Percentiles rank a stretch among this genome's conserved stretches.
These are phyloP conservation scores for Dimocarpus longan DNA, from an alignment of 345 rosid species.

Conservation along the genomic window DNA sequence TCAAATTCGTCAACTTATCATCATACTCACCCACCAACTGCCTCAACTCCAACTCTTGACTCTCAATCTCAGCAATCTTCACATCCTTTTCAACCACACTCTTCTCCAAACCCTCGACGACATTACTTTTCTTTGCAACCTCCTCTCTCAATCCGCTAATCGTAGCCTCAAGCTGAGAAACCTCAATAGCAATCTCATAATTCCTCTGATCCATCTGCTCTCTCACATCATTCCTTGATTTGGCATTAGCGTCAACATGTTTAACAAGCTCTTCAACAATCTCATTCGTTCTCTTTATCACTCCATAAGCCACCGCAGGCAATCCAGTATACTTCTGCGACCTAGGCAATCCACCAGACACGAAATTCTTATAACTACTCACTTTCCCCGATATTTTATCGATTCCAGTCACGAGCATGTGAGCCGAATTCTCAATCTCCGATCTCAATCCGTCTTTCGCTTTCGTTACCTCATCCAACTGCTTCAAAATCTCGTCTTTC, in stretches of 20 bases:
- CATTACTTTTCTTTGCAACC: constrained; percentile 54
- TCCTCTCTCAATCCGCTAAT: constrained; percentile 75
- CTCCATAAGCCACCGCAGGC: constrained; percentile 82
- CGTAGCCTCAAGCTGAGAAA: constrained; percentile 91
- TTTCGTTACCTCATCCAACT: constrained; percentile 57
- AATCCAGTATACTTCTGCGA: constrained; percentile 81
- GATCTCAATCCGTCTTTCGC: constrained; percentile 63
- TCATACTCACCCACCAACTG: constrained; percentile 72
- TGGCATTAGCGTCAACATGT: constrained; percentile 60
- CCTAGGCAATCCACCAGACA: constrained; percentile 74
- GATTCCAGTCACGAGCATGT: constrained; percentile 89
- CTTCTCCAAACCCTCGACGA: constrained; percentile 62
- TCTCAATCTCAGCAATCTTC: constrained; percentile 56
- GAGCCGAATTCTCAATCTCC: constrained; percentile 83
- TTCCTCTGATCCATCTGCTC: constrained; percentile 94
- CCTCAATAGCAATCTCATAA: constrained; percentile 97
- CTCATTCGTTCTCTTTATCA: constrained; percentile 91
- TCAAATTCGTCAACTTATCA: constrained; percentile 64
- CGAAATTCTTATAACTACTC: constrained; percentile 70
- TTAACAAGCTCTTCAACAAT: constrained; percentile 87
- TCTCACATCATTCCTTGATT: constrained; percentile 86
- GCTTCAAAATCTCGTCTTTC: constrained; percentile 56
- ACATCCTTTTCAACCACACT: constrained; percentile 55
- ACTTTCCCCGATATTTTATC: constrained; percentile 94
- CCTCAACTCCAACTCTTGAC: constrained; percentile 60